phyloP scores from a whole-genome alignment of 257 asterid species.

The Ophiorrhiza pumila region DNA sequence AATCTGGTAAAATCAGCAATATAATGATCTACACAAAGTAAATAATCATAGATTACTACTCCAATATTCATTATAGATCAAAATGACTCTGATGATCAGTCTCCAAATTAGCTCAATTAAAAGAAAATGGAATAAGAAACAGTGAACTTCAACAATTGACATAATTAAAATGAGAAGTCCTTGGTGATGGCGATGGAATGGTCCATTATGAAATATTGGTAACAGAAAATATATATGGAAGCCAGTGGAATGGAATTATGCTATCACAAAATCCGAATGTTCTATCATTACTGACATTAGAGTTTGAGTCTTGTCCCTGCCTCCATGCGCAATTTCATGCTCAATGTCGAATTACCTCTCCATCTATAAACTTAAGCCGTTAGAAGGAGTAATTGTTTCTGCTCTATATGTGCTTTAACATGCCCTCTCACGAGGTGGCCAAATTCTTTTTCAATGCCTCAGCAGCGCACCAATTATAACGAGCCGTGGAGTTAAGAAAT shows the following conservation, averaged over 20 bases:
- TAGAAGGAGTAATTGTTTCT: neutral
- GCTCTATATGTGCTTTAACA: neutral
- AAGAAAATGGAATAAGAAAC: neutral
- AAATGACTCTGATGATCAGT: neutral
- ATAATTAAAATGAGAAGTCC: neutral
- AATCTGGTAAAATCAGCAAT: slow-evolving; percentile 46
- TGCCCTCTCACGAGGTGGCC: neutral
- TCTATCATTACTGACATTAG: neutral
- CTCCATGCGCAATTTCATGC: neutral
- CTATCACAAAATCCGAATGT: neutral
- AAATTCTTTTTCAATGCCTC: neutral
- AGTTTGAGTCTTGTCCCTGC: neutral
- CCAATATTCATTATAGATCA: neutral
- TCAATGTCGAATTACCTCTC: neutral
- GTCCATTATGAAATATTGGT: neutral
- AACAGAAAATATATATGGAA: neutral
- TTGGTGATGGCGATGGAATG: neutral
- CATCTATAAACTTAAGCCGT: neutral
- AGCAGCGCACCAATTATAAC: neutral
- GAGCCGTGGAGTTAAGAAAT: neutral
- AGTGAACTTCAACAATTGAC: neutral
- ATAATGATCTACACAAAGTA: slow-evolving; percentile 52
- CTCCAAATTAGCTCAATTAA: slow-evolving; percentile 11
- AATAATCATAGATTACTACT: neutral
- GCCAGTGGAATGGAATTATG: neutral